Percentiles rank a stretch among this genome's conserved stretches.
These are phyloP conservation scores for Amyloporia xantha DNA, from an alignment of 768 basidiomycete species.

Conservation along the genomic window DNA sequence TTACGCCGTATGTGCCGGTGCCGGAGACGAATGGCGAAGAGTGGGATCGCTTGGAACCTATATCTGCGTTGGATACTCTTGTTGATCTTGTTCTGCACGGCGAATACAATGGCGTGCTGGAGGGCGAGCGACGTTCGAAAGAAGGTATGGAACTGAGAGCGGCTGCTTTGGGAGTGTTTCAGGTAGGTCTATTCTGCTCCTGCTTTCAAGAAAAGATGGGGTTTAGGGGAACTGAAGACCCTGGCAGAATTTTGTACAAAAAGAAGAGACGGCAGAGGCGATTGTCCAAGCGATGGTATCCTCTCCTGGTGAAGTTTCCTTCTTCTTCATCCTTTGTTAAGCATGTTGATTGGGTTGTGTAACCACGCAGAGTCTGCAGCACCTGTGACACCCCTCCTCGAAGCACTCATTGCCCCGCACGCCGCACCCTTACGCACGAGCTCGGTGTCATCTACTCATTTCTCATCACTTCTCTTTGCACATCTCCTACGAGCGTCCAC, in stretches of 20 bases:
- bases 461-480: conserved; percentile 73
- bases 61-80: conserved; percentile 76
- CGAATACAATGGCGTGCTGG: conserved; percentile 67
- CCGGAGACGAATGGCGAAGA: conserved; percentile 86
- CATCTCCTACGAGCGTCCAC: conserved; percentile 69
- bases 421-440: conserved; percentile 50
- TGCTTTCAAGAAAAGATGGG: no score
- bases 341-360: no score
- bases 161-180: conserved; percentile 76
- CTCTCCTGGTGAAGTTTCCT: conserved; percentile 46
- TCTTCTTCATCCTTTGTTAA: no score
- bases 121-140: conserved; percentile 49
- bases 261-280: conserved; percentile 62
- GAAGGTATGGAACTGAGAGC: conserved; percentile 70
- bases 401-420: conserved; percentile 61
- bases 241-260: conserved; percentile 67
- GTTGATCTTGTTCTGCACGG: conserved; percentile 82
- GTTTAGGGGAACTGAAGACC: no score
- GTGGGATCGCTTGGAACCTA: conserved; percentile 80
- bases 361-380: conserved; percentile 23
- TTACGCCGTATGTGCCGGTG: conserved; percentile 71
- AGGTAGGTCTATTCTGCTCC: conserved; percentile 41
- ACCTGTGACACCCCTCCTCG: conserved; percentile 59
- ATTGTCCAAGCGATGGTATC: conserved; percentile 71
- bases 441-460: conserved; percentile 57